These are phyloP conservation scores for Chaetomiaceae sp. DNA, from an alignment of 2,329 filamentous ascomycete genomes.

Conservation along the genomic window DNA sequence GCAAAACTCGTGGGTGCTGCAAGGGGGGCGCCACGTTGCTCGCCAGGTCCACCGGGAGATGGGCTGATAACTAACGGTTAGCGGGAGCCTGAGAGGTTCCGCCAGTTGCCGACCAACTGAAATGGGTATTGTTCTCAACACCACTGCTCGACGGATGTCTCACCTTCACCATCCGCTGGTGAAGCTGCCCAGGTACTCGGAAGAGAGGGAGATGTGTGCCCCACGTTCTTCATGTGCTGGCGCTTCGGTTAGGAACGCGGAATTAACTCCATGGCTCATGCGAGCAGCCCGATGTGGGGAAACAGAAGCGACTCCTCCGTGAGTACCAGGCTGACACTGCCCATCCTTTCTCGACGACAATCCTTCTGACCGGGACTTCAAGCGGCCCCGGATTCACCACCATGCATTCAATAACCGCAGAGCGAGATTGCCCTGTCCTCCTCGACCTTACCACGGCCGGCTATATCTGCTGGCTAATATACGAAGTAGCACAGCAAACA, in stretches of 20 bases:
- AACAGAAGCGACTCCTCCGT: too few species aligned
- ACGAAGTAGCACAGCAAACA: too few species aligned
- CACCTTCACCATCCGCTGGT: neutral
- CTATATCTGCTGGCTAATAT: conserved; percentile 38
- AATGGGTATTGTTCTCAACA: neutral
- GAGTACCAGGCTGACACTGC: neutral
- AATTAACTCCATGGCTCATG: conserved; percentile 7
- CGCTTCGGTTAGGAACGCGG: neutral
- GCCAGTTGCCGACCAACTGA: conserved; percentile 3
- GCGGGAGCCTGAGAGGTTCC: too few species aligned
- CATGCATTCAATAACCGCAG: conserved; percentile 18
- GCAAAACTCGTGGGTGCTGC: neutral
- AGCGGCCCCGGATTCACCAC: conserved; percentile 6
- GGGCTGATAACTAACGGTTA: neutral
- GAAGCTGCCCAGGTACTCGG: neutral
- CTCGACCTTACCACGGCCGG: conserved; percentile 30
- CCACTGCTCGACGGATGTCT: too few species aligned
- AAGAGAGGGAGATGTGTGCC: neutral
- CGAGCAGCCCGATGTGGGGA: neutral
- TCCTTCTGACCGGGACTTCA: conserved; percentile 11
- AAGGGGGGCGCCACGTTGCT: conserved; percentile 12
- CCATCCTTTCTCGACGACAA: neutral
- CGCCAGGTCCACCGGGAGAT: neutral
- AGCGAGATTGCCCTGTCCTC: conserved; percentile 35
- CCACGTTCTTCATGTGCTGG: neutral